phyloP scores from a whole-genome alignment of 169 alveolate species.

The Plasmodium coatneyi region DNA sequence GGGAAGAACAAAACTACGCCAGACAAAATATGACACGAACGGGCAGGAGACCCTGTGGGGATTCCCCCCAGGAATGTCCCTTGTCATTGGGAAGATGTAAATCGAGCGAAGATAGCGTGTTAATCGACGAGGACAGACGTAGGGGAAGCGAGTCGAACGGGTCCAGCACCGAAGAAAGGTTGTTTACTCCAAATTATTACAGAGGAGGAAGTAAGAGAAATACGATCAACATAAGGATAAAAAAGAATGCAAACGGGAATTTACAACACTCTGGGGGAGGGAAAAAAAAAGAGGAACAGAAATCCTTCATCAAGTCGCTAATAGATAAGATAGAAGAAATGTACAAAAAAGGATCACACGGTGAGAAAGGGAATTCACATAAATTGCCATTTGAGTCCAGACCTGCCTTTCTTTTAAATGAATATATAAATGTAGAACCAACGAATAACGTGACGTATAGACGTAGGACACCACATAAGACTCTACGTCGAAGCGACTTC shows the following conservation, averaged over 20 bases:
- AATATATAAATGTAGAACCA: slow-evolving; percentile 55
- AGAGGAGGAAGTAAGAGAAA: neutral
- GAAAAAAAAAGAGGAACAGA: neutral
- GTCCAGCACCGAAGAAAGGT: neutral
- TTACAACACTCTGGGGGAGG: neutral
- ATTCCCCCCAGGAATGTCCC: neutral
- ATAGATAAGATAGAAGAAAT: slow-evolving; percentile 28
- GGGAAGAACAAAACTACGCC: neutral
- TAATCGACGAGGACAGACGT: neutral
- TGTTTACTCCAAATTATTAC: slow-evolving; percentile 5
- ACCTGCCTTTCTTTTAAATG: slow-evolving; percentile 22
- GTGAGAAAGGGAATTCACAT: neutral
- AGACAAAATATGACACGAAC: neutral
- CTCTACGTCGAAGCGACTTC: slow-evolving; percentile 45
- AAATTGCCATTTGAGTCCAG: neutral
- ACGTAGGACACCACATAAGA: slow-evolving; percentile 68
- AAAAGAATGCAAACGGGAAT: neutral
- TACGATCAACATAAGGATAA: slow-evolving; percentile 24
- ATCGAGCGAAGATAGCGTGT: neutral
- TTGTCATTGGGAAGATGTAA: neutral
- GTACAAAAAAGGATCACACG: slow-evolving; percentile 9
- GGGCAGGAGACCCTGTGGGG: neutral
- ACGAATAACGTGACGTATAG: slow-evolving; percentile 61
- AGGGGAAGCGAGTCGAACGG: neutral
- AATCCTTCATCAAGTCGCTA: slow-evolving; percentile 22